Evolutionary conservation across 495 filamentous ascomycete genomes (phyloP), one percentile per base, ranked within the genome.

Genomic region (Aspergillus baeticus): DNA sequence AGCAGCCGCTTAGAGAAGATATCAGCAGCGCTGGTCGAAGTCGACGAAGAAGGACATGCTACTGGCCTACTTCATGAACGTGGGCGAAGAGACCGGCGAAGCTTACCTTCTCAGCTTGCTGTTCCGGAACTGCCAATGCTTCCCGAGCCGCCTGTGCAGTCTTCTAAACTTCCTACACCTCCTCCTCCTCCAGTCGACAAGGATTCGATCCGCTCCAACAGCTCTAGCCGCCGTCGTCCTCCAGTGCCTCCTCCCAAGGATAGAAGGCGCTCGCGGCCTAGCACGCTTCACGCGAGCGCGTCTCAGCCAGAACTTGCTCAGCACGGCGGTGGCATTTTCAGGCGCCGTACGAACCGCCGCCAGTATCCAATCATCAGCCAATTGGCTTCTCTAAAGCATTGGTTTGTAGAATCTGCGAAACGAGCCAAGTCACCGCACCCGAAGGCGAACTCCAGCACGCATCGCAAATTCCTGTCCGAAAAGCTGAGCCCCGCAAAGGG

Each of bases 241-340:
- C 92, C 91, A n/a, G 73, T 86, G 45, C 89, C 87, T 11, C 92
- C 92, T 46, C 92, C 91, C 2, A 96, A 96, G 69, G 92, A 96
- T 64, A 81, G 80, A 48, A 81, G 85, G 51, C 76, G 84, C 53
- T 89, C 87, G 33, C 75, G 88, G 42, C 85, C 86, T 22, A 95
- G 90, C 63, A 90, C 87, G 55, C 78, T 95, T 18, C 89, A 94
- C 63, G 82, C 91, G 15, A 88, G 92, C 44, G 86, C 88, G 10
- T 86, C 85, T 18, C 86, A 87, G 58, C 81, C 84, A 20, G 85
- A 89, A 55, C 67, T 88, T 14, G 67, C 84, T 5, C 76, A 80
- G 54, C 76, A 74, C 38, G 81, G 82, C 58, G 81, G 80, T 17
- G 81, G 80, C 15, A 69, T 80, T 31, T 72, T 78, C 47, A 83